Base-by-base conservation (phyloP, 1,284 basidiomycete genomes). In the Ustilago esculenta region DNA sequence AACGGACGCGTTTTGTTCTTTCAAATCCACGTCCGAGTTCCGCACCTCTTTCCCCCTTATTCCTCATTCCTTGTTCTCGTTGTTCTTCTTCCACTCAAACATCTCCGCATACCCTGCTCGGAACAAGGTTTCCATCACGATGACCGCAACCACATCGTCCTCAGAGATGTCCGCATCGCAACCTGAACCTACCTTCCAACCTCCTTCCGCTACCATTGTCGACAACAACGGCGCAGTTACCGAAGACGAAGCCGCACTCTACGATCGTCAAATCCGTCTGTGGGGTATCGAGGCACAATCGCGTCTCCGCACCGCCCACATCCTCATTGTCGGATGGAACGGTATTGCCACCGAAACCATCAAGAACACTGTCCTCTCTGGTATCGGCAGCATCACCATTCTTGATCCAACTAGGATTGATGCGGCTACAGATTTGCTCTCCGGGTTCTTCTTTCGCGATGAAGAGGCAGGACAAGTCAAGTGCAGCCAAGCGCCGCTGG, bases 251-350 rank as follows among this genome's bases (percentile, higher is more conserved):
- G 91, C 90, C 15, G 90, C 90, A 5, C 84, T 97, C 25, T 98
- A 98, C 82, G 95, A 98, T 83, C 89, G 95, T 34, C 95, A 98
- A 84, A 97, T 98, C 84, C 88, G 96, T 24, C 85, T 98, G 61
- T 98, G 95, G 95, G 95, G 96, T 39, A 87, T 97, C 25, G 95
- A 97, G 82, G 95, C 96, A 24, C 95, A 98, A 83, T 93, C 95
- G 83, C 87, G 94, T 77, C 95, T 98, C 92, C 88, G 94, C 72
- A 92, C 91, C 76, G 91, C 94, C 12, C 91, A 92, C 5, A 91
- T 98, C 67, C 85, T 98, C 46, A 86, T 99, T 39, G 84, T 94
- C 30, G 88, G 88, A 21, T 86, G 98, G 46, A 86, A 88, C 39
- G 92, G 93, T 3, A 86, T 92, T 32, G 92, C 95, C 15, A 93